These are phyloP conservation scores for Penicillium sp. DNA, from an alignment of 2,329 filamentous ascomycete genomes.

Conservation along the genomic window DNA sequence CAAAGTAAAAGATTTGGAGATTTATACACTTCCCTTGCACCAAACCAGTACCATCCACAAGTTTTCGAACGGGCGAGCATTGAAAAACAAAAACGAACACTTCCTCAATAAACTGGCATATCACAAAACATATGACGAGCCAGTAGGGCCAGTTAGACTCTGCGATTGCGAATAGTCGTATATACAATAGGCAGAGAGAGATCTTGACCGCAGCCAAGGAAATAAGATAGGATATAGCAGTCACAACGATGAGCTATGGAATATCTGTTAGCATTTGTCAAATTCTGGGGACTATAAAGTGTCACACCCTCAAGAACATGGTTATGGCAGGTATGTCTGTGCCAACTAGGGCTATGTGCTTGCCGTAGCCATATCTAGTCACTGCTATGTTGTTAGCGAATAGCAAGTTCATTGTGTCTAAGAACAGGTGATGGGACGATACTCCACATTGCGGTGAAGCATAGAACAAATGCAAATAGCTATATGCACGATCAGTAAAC, in stretches of 20 bases:
- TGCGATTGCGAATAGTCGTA: slow-evolving; percentile 18
- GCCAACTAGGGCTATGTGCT: slow-evolving; percentile 7
- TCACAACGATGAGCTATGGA: slow-evolving; percentile 17
- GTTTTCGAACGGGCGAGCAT: slow-evolving; percentile 18
- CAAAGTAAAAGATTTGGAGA: slow-evolving; percentile 17
- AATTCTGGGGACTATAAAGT: neutral
- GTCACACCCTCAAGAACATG: neutral
- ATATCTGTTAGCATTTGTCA: neutral
- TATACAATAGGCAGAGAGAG: slow-evolving; percentile 24
- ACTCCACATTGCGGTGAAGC: slow-evolving; percentile 4
- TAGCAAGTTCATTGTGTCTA: neutral
- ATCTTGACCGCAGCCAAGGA: slow-evolving; percentile 33
- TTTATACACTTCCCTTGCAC: slow-evolving; percentile 13
- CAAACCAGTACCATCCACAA: slow-evolving; percentile 9
- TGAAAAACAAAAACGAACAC: slow-evolving; percentile 64
- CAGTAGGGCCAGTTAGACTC: slow-evolving; percentile 12
- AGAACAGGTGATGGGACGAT: neutral
- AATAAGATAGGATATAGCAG: slow-evolving; percentile 27
- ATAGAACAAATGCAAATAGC: slow-evolving; percentile 3
- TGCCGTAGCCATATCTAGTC: slow-evolving; percentile 20
- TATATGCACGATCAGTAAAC: neutral
- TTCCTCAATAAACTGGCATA: slow-evolving; percentile 71
- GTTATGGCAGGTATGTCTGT: neutral
- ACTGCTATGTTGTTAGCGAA: slow-evolving; percentile 11
- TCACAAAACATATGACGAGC: slow-evolving; percentile 38